phyloP scores from a whole-genome alignment of 495 filamentous ascomycete species.

The Penicillium manginii region DNA sequence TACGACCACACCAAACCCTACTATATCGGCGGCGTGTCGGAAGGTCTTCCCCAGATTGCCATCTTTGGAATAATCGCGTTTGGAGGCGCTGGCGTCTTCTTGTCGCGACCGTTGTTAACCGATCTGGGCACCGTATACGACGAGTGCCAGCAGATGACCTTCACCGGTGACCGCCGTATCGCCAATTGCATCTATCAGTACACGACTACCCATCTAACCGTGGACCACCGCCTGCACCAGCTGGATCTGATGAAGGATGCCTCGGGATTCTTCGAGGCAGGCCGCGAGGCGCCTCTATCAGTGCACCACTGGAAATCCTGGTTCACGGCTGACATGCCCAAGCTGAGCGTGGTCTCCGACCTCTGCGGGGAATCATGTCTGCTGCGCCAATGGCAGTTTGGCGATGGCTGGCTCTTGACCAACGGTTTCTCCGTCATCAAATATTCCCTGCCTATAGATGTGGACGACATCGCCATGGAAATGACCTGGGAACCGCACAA shows the following conservation, averaged over 20 bases:
- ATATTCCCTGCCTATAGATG: slow-evolving; percentile 45
- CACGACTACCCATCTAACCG: slow-evolving; percentile 51
- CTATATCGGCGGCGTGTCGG: slow-evolving; percentile 62
- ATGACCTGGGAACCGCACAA: slow-evolving; percentile 51
- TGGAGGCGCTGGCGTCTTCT: slow-evolving; percentile 64
- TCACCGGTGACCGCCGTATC: slow-evolving; percentile 52
- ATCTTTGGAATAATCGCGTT: slow-evolving; percentile 58
- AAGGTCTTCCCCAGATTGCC: slow-evolving; percentile 52
- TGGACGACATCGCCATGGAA: slow-evolving; percentile 44
- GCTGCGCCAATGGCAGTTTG: slow-evolving; percentile 60
- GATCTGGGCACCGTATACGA: slow-evolving; percentile 40
- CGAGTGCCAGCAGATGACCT: slow-evolving; percentile 42
- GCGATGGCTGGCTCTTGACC: slow-evolving; percentile 58
- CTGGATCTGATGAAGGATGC: slow-evolving; percentile 55
- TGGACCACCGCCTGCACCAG: slow-evolving; percentile 56
- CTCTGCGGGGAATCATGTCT: slow-evolving; percentile 60
- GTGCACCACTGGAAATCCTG: slow-evolving; percentile 65
- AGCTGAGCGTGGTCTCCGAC: slow-evolving; percentile 51
- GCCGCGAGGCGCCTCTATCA: slow-evolving; percentile 50
- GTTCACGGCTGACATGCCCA: slow-evolving; percentile 57
- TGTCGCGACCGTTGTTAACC: slow-evolving; percentile 53
- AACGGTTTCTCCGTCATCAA: slow-evolving; percentile 60
- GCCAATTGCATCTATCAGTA: slow-evolving; percentile 57
- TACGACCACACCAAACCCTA: slow-evolving; percentile 52
- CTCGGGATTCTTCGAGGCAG: slow-evolving; percentile 60